phyloP scores from a whole-genome alignment of 768 basidiomycete species.

The Kwoniella botswanensis region DNA sequence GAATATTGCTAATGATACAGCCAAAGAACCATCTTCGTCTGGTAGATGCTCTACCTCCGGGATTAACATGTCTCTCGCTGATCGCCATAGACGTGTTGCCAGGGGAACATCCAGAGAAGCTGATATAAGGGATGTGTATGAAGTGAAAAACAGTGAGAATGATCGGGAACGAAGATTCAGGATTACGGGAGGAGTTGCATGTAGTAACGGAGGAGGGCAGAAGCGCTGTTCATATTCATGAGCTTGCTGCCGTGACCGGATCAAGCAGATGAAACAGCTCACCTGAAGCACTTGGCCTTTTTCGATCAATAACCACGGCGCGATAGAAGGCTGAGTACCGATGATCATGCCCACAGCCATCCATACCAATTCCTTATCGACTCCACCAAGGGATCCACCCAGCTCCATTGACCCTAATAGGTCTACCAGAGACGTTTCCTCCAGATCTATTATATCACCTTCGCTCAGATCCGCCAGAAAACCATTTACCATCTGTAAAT shows the following conservation, averaged over 20 bases:
- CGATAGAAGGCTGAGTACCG: slow-evolving; percentile 12
- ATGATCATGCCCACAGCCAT: slow-evolving; percentile 28
- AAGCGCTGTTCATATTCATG: slow-evolving; percentile 27
- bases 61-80: slow-evolving; percentile 7
- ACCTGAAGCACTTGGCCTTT: slow-evolving; percentile 27
- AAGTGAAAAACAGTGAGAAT: slow-evolving; percentile 11
- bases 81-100: slow-evolving; percentile 10
- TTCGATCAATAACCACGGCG: slow-evolving; percentile 34
- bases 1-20: slow-evolving; percentile 9
- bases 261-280: slow-evolving; percentile 7
- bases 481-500: slow-evolving; percentile 29
- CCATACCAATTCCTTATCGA: slow-evolving; percentile 50
- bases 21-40: slow-evolving; percentile 23
- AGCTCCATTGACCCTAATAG: slow-evolving; percentile 15
- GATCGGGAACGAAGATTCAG: slow-evolving; percentile 34
- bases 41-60: slow-evolving; percentile 28
- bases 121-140: slow-evolving; percentile 9
- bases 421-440: slow-evolving; percentile 17
- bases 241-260: not conserved
- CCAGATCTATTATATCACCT: slow-evolving; percentile 35
- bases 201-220: slow-evolving; percentile 41
- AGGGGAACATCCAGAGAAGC: slow-evolving; percentile 12
- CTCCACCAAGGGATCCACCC: slow-evolving; percentile 21
- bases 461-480: slow-evolving; percentile 35
- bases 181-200: slow-evolving; percentile 42